These are phyloP conservation scores for Helotiales sp. DNA, from an alignment of 2,329 filamentous ascomycete genomes.

Conservation along the genomic window DNA sequence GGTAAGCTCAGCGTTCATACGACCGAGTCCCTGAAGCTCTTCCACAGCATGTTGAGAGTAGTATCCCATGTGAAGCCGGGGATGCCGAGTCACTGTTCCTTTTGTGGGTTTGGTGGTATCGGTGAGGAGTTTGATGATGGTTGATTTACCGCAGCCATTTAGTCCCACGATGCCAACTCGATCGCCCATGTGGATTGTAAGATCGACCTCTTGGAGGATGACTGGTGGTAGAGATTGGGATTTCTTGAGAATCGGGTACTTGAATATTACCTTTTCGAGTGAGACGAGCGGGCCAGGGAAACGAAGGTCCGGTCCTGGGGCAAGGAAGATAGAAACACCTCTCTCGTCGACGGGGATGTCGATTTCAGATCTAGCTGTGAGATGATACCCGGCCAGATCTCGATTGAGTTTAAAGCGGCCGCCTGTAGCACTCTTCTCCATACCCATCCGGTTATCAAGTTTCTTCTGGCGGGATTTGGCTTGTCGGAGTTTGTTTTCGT, in stretches of 20 bases:
- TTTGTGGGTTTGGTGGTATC: conserved; percentile 61
- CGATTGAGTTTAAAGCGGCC: conserved; percentile 81
- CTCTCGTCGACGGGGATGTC: conserved; percentile 70
- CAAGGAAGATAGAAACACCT: conserved; percentile 61
- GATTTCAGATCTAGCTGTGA: conserved; percentile 66
- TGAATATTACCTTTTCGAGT: conserved; percentile 70
- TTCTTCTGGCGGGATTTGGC: conserved; percentile 85
- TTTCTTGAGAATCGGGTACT: conserved; percentile 55
- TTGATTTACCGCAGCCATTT: conserved; percentile 84
- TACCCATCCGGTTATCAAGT: conserved; percentile 78
- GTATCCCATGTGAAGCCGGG: conserved; percentile 72
- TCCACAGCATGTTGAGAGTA: conserved; percentile 84
- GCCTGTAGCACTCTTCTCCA: conserved; percentile 74
- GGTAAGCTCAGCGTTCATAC: conserved; percentile 57
- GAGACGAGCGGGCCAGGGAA: conserved; percentile 78
- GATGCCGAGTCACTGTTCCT: conserved; percentile 68
- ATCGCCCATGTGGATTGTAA: conserved; percentile 75
- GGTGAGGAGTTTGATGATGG: conserved; percentile 74
- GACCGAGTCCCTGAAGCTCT: conserved; percentile 62
- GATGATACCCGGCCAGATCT: conserved; percentile 68
- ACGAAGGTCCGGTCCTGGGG: conserved; percentile 69
- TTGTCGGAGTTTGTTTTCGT: conserved; percentile 85
- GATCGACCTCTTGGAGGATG: conserved; percentile 65
- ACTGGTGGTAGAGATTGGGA: conserved; percentile 40
- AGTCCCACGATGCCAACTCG: conserved; percentile 77